These are phyloP conservation scores for Exserohilum rostratum DNA, from an alignment of 2,329 filamentous ascomycete genomes.

Conservation along the genomic window DNA sequence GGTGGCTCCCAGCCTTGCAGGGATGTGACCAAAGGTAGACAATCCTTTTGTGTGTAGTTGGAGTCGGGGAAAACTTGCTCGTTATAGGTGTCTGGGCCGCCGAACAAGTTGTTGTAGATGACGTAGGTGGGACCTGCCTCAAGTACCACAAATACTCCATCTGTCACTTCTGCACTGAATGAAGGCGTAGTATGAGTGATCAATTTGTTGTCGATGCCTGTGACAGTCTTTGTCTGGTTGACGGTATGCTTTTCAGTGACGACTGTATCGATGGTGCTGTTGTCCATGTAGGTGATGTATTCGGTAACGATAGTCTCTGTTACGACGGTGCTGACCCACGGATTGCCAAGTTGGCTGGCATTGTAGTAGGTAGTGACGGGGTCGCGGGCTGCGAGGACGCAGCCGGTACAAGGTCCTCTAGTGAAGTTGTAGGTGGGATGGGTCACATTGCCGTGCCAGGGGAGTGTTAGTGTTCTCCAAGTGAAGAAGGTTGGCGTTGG, in stretches of 20 bases:
- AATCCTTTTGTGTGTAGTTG: conserved; percentile 6
- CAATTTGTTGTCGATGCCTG: conserved; percentile 14
- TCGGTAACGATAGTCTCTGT: conserved; percentile 36
- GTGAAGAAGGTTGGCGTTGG: not conserved
- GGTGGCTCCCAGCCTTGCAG: conserved; percentile 28
- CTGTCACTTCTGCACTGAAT: conserved; percentile 29
- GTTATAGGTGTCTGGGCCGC: conserved; percentile 25
- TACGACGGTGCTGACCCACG: conserved; percentile 31
- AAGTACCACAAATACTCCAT: conserved; percentile 20
- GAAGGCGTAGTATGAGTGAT: conserved; percentile 30
- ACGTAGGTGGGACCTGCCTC: conserved; percentile 41
- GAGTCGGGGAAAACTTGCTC: conserved; percentile 2
- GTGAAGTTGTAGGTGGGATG: no score
- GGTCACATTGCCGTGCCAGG: no score
- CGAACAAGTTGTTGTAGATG: conserved; percentile 35
- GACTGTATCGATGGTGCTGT: conserved; percentile 33
- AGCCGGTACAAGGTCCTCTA: conserved; percentile 37
- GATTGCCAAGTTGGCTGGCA: conserved; percentile 2
- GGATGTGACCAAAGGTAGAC: conserved; percentile 12
- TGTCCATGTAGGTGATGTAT: conserved; percentile 33
- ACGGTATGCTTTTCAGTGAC: conserved; percentile 30
- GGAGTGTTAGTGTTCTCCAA: not conserved
- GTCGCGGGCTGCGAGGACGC: conserved; percentile 32
- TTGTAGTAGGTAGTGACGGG: conserved; percentile 32
- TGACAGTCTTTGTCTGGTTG: conserved; percentile 35